Base-by-base conservation (phyloP, 345 rosid genomes). In the Atalantia buxifolia region DNA sequence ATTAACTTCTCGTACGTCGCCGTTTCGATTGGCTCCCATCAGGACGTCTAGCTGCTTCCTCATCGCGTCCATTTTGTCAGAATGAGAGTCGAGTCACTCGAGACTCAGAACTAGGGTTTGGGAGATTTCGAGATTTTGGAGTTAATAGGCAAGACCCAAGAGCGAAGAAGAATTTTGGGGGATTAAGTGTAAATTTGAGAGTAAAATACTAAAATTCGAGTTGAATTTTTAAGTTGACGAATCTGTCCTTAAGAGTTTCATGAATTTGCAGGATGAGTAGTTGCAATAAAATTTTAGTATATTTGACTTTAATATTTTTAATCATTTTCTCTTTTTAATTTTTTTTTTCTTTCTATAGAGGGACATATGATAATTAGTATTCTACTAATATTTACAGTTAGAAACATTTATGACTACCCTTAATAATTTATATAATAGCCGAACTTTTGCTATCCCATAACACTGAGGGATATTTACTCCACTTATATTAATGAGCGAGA, bases 11-110 rank as follows among this genome's bases (percentile, higher is more conserved):
- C 90, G 87, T 9, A 94, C 99, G 70, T 97, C 99, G 78, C 99
- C 99, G 84, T 97, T 97, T 35, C 99, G 84, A 79, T 97, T 97
- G 9, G 99, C 99, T 61, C 99, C 99, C 99, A 97, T 97, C 62
- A 94, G 92, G 78, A 94, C 98, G 88, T 97, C 99, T 62, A 97
- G 94, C 81, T 97, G 99, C 81, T 97, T 97, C 90, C 99, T 86
- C 89, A 97, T 92, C 21, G 99, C 98, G 48, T 97, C 99, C 98
- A 97, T 94, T 77, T 79, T 66, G 55, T 38, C 74, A 3, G 28
- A 42, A 27, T 28, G 55, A 10, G 18, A 7, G 8, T 36, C 8
- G 56, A 68, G 50, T 38, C 59, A 40, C 21, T 36, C 8, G 56
- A 68, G 50, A 53, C 59, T 55, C 21, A 1, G 62, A 53, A 24